Evolutionary conservation across 176 grass and related monocot genomes (phyloP).

Genomic region (Oryza glaberrima): DNA sequence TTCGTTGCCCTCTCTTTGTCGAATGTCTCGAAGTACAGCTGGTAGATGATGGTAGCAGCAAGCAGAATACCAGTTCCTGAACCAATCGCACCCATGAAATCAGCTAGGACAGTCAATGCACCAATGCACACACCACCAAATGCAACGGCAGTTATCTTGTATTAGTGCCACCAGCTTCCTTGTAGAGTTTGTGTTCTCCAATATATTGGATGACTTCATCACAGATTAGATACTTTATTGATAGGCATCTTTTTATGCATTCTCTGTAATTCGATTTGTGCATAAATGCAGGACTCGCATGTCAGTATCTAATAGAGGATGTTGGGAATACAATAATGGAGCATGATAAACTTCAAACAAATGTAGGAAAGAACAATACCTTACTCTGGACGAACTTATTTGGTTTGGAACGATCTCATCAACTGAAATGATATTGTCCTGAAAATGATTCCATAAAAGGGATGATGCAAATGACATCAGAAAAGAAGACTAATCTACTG

Average conservation of each 20-base stretch:
- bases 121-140: conserved; percentile 55
- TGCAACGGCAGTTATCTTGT: conserved; percentile 47
- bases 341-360: background rate
- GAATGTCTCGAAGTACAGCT: conserved; percentile 55
- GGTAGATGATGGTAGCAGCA: conserved; percentile 63
- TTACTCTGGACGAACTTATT: conserved; percentile 95
- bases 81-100: conserved; percentile 67
- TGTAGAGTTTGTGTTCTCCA: conserved; percentile 60
- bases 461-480: background rate
- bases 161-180: conserved; percentile 15
- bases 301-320: background rate
- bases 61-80: conserved; percentile 65
- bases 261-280: conserved; percentile 37
- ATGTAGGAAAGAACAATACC: conserved; percentile 34
- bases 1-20: conserved; percentile 53
- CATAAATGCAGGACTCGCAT: background rate
- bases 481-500: background rate
- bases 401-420: conserved; percentile 92
- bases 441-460: conserved; percentile 32
- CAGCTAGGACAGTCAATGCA: conserved; percentile 58
- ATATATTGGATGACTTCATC: conserved; percentile 89
- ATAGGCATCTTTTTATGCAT: conserved; percentile 66
- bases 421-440: conserved; percentile 74
- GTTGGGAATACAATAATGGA: background rate
- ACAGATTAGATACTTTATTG: conserved; percentile 72